Percentiles rank a stretch among this genome's conserved stretches.
phyloP scores from a whole-genome alignment of 306 rosid genomes.

The Rosa chinensis region DNA sequence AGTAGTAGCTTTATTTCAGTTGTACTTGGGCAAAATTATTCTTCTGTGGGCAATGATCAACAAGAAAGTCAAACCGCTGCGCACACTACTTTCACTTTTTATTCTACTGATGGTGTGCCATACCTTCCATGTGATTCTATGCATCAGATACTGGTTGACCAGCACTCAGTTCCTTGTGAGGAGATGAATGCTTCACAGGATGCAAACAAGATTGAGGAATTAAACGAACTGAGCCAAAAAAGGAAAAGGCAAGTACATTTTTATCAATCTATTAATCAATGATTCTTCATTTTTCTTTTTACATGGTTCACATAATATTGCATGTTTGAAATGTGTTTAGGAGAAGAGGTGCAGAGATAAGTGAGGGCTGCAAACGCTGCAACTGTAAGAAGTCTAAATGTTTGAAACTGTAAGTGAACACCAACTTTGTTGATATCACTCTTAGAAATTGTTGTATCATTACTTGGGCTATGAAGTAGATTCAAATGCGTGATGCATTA shows the following conservation, averaged over 20 bases:
- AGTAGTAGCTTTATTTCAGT: neutral
- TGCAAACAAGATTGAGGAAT: constrained; percentile 10
- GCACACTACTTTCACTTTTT: neutral
- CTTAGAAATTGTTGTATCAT: neutral
- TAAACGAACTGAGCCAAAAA: constrained; percentile 13
- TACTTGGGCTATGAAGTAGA: neutral
- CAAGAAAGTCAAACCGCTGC: constrained; percentile 12
- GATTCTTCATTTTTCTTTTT: neutral
- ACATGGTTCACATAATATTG: neutral
- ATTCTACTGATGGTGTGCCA: neutral
- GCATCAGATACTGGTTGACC: constrained; percentile 6
- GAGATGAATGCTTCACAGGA: constrained; percentile 11
- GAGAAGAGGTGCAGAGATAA: constrained; percentile 5
- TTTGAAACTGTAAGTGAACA: constrained; percentile 41
- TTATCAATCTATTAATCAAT: neutral
- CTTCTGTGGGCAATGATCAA: constrained; percentile 8
- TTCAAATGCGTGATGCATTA: neutral
- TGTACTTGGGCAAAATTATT: neutral
- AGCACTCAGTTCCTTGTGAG: constrained; percentile 13
- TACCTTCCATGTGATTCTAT: neutral
- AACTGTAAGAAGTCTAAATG: constrained; percentile 37
- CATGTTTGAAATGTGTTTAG: constrained; percentile 18
- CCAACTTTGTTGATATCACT: neutral
- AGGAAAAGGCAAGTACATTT: constrained; percentile 22
- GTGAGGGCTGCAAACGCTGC: constrained; percentile 26